Evolutionary conservation across 768 basidiomycete genomes (phyloP), one percentile per base, ranked within the genome.

Genomic region (Tulasnella sp.): DNA sequence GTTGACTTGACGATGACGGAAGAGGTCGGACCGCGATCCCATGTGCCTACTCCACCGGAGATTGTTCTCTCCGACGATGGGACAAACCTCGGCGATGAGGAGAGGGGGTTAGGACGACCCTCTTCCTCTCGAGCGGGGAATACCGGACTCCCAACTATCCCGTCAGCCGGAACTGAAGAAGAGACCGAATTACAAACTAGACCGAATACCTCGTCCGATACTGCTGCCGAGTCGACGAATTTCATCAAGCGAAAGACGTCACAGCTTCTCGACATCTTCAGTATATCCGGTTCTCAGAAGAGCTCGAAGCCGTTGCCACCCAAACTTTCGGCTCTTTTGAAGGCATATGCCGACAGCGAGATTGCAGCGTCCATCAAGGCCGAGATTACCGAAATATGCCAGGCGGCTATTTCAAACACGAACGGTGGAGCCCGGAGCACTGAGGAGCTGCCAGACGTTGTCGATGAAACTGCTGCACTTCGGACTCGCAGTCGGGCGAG

Each of bases 401-500:
- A 71, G 32, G 32, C 37, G 23, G 39, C 46, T 77, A 0, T 46
- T 51, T 55, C 81, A 69, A 48, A 70, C 69, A 74, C 84, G 23
- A 82, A 84, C 23, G 81, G 83, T 67, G 80, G 80, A 40, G 83
- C 83, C 23, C 80, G 83, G 77, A 79, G 83, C 81, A 78, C 86
- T 79, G 67, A 83, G 79, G 85, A 90, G 79, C 84, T 91, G 78
- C 90, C 90, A 1, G 92, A 95, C 83, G 90, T 92, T 0, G 88
- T 87, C 37, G 85, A 88, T 37, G 93, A 94, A 84, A 92, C 80
- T n/a, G 80, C 89, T 48, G 85, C 87, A 73, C 83, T 95, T 82
- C 84, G 91, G 73, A 92, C 92, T 20, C 86, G 91, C 81, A 90
- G 92, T 84, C 88, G 95, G 77, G 98, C 97, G 9, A 92, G 89